Base-by-base conservation (phyloP, 495 filamentous ascomycete species). In the Penicillium taxi region DNA sequence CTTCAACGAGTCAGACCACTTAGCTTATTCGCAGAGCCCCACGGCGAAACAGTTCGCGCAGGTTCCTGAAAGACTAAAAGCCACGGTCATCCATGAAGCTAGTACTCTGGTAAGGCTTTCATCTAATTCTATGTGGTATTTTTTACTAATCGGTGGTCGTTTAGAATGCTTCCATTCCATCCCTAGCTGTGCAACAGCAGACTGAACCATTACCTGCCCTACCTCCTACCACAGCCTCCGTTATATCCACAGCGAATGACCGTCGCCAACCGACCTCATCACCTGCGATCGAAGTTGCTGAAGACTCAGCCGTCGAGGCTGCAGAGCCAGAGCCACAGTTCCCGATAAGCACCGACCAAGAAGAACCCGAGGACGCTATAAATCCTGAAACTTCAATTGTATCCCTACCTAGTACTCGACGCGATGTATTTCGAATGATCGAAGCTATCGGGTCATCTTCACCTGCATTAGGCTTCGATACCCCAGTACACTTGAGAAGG, bases 351-450 rank as follows among this genome's bases (percentile, higher is more conserved):
- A 12, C 32, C 8, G 38, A 35, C 8, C 18, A 11, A 7, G 25
- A 39, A 13, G 5, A 13, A n/a, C 21, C 35, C 12, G 33, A 44
- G 14, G 37, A 32, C 3, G 13, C 30, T 3, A 25, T 25, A n/a
- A n/a, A 21, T 18, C 24, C 31, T 9, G 29, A 29, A 4, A 13
- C 30, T 15, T 12, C 45, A 5, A 24, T 24, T 2, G 29, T 31
- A 6, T 36, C 44, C 29, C 77, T 82, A 0, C 42, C 52, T 60
- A 76, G 26, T 76, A 91, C 57, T 31, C 66, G 63, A 22, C 57
- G 53, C 5, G 78, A 82, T 37, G 70, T 76, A 11, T 77, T 74
- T n/a, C 70, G 66, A 6, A 69, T 93, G 48, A 89, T 90, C 47
- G 71, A 84, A 7, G 74, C 79, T 14, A 66, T 93, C 24, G 61